These are phyloP conservation scores for Ramaria sp. DNA, from an alignment of 768 basidiomycete genomes.

Conservation along the genomic window DNA sequence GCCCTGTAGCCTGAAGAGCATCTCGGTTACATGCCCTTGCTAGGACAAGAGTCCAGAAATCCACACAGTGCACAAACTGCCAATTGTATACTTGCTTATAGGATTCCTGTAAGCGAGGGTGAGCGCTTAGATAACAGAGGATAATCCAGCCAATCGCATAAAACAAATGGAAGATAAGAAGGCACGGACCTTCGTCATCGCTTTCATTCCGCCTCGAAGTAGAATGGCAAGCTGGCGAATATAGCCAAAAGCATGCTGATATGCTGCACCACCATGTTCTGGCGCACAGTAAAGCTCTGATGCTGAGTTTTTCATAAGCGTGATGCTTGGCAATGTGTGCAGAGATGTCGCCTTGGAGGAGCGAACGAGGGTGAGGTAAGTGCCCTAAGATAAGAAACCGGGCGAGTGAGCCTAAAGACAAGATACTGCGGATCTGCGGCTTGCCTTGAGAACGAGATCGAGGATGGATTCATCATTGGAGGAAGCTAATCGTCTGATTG, in stretches of 20 bases:
- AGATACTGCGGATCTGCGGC: conserved; percentile 10
- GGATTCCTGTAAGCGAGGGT: conserved; percentile 49
- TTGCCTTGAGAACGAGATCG: conserved; percentile 80
- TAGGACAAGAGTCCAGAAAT: conserved; percentile 92
- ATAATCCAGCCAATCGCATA: conserved; percentile 8
- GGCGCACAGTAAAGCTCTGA: conserved; percentile 73
- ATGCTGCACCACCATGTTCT: conserved; percentile 31
- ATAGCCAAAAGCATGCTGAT: conserved; percentile 93
- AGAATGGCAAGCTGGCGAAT: conserved; percentile 93
- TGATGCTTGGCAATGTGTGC: conserved; percentile 84
- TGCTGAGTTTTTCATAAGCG: conserved; percentile 96
- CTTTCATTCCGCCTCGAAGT: conserved; percentile 83
- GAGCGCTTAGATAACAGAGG: background rate
- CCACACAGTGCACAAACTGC: conserved; percentile 93
- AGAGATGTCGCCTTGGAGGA: conserved; percentile 76
- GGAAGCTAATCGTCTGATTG: conserved; percentile 69
- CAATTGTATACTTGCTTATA: conserved; percentile 97
- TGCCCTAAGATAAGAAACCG: conserved; percentile 39
- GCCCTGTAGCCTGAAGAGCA: conserved; percentile 32
- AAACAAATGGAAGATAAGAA: background rate
- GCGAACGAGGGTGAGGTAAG: conserved; percentile 81
- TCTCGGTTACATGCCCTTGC: conserved; percentile 66
- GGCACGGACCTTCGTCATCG: conserved; percentile 60
- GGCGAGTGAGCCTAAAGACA: background rate
- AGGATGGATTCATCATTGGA: conserved; percentile 70